phyloP scores from a whole-genome alignment of 2,329 filamentous ascomycete genomes.

The Pseudogymnoascus sp. region DNA sequence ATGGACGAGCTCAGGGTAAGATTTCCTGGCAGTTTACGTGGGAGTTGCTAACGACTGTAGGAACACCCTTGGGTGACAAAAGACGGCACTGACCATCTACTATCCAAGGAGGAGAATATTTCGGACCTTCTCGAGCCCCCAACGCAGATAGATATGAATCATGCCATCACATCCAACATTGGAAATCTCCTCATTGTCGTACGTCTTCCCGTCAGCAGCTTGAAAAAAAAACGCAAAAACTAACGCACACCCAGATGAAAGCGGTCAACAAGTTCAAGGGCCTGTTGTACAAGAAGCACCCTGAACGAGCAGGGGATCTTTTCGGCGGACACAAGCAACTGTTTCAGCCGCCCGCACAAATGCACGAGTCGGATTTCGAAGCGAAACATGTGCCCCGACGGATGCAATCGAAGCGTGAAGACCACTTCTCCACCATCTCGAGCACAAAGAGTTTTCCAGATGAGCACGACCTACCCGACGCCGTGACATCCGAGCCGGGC shows the following conservation, averaged over 20 bases:
- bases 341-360: conserved; percentile 5
- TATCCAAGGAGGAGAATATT: conserved; percentile 80
- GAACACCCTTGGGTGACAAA: conserved; percentile 90
- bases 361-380: conserved; percentile 9
- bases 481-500: background rate
- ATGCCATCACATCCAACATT: conserved; percentile 86
- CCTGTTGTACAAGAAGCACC: conserved; percentile 52
- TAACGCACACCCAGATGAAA: conserved; percentile 56
- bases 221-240: conserved; percentile 15
- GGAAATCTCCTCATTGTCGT: conserved; percentile 77
- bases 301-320: conserved; percentile 21
- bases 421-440: conserved; percentile 15
- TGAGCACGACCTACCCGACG: background rate
- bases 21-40: background rate
- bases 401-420: conserved; percentile 11
- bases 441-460: background rate
- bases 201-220: conserved; percentile 24
- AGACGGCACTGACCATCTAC: conserved; percentile 65
- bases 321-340: conserved; percentile 2
- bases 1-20: conserved; percentile 77
- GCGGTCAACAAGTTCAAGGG: conserved; percentile 84
- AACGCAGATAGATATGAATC: conserved; percentile 82
- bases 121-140: conserved; percentile 71
- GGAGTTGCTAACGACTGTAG: conserved; percentile 39
- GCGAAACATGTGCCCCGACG: conserved; percentile 13